Conservation (phyloP, 345 rosid genomes). For the Sonneratia caseolaris region DNA sequence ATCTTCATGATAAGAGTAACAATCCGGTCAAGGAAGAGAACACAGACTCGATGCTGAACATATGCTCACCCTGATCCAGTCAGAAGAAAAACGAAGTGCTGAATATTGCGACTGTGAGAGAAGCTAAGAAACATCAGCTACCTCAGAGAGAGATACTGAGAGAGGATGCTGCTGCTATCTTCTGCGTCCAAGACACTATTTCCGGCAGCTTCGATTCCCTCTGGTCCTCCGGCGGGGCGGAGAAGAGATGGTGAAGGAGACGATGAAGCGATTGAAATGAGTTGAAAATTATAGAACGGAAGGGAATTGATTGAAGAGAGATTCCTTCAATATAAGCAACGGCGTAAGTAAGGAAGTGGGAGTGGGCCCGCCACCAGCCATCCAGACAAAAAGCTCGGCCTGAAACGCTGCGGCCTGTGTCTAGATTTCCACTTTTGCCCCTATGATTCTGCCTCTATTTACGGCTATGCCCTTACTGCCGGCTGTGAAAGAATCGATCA, state of each 20-base stretch:
- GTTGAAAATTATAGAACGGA: background rate
- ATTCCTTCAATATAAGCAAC: background rate
- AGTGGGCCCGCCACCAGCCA: constrained; percentile 3
- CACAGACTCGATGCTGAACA: background rate
- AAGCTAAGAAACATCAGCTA: background rate
- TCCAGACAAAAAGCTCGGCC: constrained; percentile 2
- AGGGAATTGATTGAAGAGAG: background rate
- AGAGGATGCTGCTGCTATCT: background rate
- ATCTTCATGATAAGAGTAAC: too few relatives aligned
- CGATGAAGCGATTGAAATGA: background rate
- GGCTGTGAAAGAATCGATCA: background rate
- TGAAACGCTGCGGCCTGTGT: background rate
- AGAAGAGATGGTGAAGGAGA: background rate
- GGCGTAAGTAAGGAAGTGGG: background rate
- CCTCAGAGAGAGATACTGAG: background rate
- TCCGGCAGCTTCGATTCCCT: background rate
- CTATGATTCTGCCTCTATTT: background rate
- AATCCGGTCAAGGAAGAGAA: background rate
- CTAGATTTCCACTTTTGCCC: background rate
- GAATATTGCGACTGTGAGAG: background rate
- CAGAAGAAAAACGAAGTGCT: background rate
- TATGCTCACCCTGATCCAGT: background rate
- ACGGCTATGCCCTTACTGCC: background rate
- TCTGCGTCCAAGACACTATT: background rate
- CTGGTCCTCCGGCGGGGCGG: constrained; percentile 6